These are phyloP conservation scores for Jacaranda mimosifolia DNA, from an alignment of 257 asterid genomes.

Conservation along the genomic window DNA sequence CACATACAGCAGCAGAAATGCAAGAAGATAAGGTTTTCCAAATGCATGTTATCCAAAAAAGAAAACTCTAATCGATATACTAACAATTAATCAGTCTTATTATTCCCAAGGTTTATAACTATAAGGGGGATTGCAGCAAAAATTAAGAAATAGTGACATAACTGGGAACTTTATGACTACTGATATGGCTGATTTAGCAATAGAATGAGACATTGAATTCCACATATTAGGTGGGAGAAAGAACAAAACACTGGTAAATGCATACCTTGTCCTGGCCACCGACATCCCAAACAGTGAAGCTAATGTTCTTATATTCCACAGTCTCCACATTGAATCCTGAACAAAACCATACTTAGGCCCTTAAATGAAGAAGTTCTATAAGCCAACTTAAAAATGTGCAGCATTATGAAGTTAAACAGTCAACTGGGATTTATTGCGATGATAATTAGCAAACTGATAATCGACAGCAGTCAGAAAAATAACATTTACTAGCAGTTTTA, in stretches of 20 bases:
- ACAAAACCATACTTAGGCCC: conserved; percentile 7
- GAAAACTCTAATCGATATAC: not conserved
- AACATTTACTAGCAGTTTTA: not conserved
- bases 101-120: not conserved
- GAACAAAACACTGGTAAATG: not conserved
- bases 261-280: conserved; percentile 64
- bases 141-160: not conserved
- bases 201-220: not conserved
- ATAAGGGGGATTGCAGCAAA: not conserved
- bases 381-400: not conserved
- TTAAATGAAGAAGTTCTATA: not conserved
- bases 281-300: conserved; percentile 67
- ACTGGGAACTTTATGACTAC: not conserved
- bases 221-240: not conserved
- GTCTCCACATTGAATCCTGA: conserved; percentile 61
- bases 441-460: not conserved
- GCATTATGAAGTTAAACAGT: not conserved
- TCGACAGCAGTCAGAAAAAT: not conserved
- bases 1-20: conserved; percentile 1
- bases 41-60: not conserved
- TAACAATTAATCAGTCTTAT: not conserved
- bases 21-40: not conserved
- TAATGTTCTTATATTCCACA: conserved; percentile 59
- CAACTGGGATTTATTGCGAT: not conserved
- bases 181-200: conserved; percentile 17